Base-by-base conservation (phyloP, 192 early-diverging fungal species). In the Haplosporangium gracile region DNA sequence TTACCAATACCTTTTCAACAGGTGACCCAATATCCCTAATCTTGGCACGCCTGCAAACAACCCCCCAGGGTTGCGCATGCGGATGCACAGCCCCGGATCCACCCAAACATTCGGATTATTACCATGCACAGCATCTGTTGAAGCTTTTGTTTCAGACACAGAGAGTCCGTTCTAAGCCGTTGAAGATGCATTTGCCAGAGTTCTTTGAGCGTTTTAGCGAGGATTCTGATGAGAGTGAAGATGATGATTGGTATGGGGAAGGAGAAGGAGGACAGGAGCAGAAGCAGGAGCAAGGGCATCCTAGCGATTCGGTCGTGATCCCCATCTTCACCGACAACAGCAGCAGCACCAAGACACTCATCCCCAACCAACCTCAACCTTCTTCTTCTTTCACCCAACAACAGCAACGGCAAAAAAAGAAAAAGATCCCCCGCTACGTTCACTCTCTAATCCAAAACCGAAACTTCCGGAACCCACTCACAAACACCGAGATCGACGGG, bases 41-140 rank as follows among this genome's bases (percentile, higher is more conserved):
- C 47, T 72, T 86, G 2, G 84, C 79, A 13, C 74, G 84, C 26
- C 68, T 86, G 1, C 79, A 81, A 53, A 86, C 84, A 39, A 77
- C 75, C 5, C 75, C 83, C 20, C 84, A 77, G 13, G 70, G 70
- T 2, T 86, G 84, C 40, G 51, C 84, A 24, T 81, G 84, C 75
- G 84, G 84, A 1, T 86, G 84, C 43, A 86, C 84, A 8, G 65
- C 70, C 13, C 84, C 84, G 0, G 36, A 76, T 13, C 84, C 79
- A 9, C 84, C 84, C 5, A 80, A 72, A 39, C 78, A 86, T 40
- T 77, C 84, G 5, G 76, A 81, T 34, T 86, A 81, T 16, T 86
- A 86, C 42, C 84, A 86, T 34, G 84, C 84, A 0, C 84, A 86
- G 38, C 84, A 86, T 63, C 70, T 86, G 53, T 68, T 86, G 34